Evolutionary conservation across 352 stramenopile genomes (phyloP), one percentile per base, ranked within the genome.

Genomic region (Phytophthora pseudosyringae): DNA sequence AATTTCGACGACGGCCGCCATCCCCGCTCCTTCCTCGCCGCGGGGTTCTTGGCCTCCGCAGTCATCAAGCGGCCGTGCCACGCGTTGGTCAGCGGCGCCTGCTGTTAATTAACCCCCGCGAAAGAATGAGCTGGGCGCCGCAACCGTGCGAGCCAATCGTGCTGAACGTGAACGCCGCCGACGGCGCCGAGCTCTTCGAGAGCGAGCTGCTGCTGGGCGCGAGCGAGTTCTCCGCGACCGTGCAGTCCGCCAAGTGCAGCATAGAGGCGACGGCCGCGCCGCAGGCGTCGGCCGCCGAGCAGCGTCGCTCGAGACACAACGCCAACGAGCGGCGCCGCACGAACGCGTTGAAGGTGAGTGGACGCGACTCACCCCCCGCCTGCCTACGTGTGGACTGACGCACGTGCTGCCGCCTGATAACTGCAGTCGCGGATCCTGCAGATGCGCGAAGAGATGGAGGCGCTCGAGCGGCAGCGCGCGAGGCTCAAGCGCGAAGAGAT

Each of bases 261-360:
- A 50, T 65, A n/a, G 52, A 72, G 58, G 41, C 53, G 50, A 56
- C 54, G 33, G 31, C 59, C 21, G 1, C 46, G 38, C 33, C 59
- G 5, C n/a, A 41, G 48, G 9, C 40, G 40, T 45, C 60, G 35
- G 39, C 52, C 13, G 31, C 29, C 6, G 75, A 76, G 32, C 68
- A 86, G 53, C 78, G 83, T 0, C 72, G 77, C 26, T 71, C 74
- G 56, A 69, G 78, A 5, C 83, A 87, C 64, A 91, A 91, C 43
- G 72, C 73, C 21, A 90, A 86, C 39, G 83, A 91, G 48, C 72
- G 83, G 10, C 64, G 69, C 29, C 83, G 83, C 56, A 87, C 75
- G 15, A 83, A 85, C 35, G 78, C 78, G 39, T 59, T 85, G 29
- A 84, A 79, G 53, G 69, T 76, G 36, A 46, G 50, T 64, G 44